These are phyloP conservation scores for Vaccinium myrtillus DNA, from an alignment of 148 eudicot genomes.

Conservation along the genomic window DNA sequence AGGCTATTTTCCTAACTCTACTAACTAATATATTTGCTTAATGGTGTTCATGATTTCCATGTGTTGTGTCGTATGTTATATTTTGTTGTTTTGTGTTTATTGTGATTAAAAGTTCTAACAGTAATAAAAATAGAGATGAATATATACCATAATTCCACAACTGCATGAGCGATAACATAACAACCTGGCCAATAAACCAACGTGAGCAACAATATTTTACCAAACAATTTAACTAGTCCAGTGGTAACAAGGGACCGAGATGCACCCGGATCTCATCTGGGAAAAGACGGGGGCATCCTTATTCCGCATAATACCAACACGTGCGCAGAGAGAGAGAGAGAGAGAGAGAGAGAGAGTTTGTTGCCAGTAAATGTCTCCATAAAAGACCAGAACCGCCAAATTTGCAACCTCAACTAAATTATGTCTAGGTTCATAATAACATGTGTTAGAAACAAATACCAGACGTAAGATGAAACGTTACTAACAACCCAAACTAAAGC, in stretches of 20 bases:
- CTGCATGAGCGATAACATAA: neutral
- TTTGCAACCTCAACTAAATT: neutral
- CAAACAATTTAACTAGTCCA: neutral
- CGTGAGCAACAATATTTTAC: neutral
- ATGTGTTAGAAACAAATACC: neutral
- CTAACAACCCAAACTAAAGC: conserved; percentile 24
- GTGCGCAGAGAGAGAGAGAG: neutral
- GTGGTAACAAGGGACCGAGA: too few relatives aligned
- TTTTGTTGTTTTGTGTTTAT: too few relatives aligned
- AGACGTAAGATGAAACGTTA: conserved; percentile 13
- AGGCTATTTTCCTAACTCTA: too few relatives aligned
- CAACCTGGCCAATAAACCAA: neutral
- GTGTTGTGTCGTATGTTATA: too few relatives aligned
- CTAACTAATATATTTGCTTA: too few relatives aligned
- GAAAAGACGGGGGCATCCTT: too few relatives aligned
- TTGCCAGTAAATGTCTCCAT: neutral
- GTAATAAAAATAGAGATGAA: too few relatives aligned
- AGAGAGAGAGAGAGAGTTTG: neutral
- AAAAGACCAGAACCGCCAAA: neutral
- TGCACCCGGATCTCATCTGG: too few relatives aligned
- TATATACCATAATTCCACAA: neutral
- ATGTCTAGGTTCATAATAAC: conserved; percentile 15
- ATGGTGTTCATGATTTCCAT: too few relatives aligned
- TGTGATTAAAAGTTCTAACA: too few relatives aligned
- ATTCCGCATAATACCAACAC: neutral